Conservation (phyloP, 345 rosid genomes). For the Heritiera littoralis region DNA sequence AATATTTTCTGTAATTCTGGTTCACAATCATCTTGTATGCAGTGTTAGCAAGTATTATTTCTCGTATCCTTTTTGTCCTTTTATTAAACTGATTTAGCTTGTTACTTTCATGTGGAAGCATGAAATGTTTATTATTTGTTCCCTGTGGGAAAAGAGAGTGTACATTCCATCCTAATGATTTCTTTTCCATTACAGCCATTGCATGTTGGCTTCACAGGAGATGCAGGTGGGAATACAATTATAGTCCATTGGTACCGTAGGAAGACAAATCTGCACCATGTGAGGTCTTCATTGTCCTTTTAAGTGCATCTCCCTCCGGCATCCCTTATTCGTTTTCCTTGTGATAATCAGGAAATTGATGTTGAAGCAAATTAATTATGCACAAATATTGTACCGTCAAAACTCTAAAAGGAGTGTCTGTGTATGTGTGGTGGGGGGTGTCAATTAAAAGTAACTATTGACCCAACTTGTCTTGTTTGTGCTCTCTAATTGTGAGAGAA, state of each 20-base stretch:
- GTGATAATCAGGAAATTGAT: background rate
- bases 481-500: background rate
- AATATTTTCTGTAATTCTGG: slow-evolving; percentile 4
- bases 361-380: slow-evolving; percentile 12
- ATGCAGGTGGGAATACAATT: slow-evolving; percentile 88
- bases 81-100: background rate
- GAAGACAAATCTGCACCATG: slow-evolving; percentile 92
- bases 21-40: no score
- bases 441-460: background rate
- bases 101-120: slow-evolving; percentile 4
- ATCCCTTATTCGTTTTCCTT: background rate
- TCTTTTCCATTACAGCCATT: slow-evolving; percentile 64
- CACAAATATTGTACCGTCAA: background rate
- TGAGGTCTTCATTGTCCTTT: slow-evolving; percentile 37
- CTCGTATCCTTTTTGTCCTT: background rate
- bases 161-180: background rate
- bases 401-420: background rate
- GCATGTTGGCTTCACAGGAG: slow-evolving; percentile 91
- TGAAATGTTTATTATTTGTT: background rate
- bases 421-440: background rate
- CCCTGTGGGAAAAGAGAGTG: background rate
- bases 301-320: background rate
- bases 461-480: background rate
- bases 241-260: slow-evolving; percentile 80
- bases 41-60: background rate